Evolutionary conservation across 164 flowering plant species (phyloP).

Genomic region (Paratinospora sagittata): DNA sequence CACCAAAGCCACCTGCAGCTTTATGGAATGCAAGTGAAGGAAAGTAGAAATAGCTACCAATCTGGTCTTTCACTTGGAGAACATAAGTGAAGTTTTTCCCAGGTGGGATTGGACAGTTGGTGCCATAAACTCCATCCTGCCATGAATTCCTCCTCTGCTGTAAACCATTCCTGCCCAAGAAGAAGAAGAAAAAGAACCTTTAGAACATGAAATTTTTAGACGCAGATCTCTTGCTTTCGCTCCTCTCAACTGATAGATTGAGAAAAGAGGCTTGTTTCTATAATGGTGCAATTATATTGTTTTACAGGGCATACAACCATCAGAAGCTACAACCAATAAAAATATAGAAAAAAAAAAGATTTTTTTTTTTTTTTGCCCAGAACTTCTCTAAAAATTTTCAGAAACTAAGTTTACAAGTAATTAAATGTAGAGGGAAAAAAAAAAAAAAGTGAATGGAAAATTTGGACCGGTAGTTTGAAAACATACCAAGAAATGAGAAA

Average conservation of each 20-base stretch:
- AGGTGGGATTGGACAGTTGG: slow-evolving; percentile 92
- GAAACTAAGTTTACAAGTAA: too few relatives aligned
- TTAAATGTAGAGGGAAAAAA: too few relatives aligned
- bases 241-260: neutral
- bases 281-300: too few relatives aligned
- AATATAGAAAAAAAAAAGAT: too few relatives aligned
- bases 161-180: slow-evolving; percentile 68
- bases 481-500: slow-evolving; percentile 89
- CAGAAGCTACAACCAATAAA: too few relatives aligned
- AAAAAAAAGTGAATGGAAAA: too few relatives aligned
- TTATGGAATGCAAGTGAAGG: slow-evolving; percentile 80
- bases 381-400: too few relatives aligned
- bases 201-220: too few relatives aligned
- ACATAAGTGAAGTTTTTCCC: slow-evolving; percentile 80
- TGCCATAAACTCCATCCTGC: slow-evolving; percentile 87
- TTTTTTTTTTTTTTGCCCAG: too few relatives aligned
- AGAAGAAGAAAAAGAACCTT: too few relatives aligned
- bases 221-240: too few relatives aligned
- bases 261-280: too few relatives aligned
- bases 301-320: neutral
- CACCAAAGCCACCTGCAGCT: slow-evolving; percentile 90
- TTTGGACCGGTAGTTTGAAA: neutral
- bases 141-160: slow-evolving; percentile 96
- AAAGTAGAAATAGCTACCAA: slow-evolving; percentile 84
- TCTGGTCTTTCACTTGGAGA: slow-evolving; percentile 90